Evolutionary conservation across 2,329 filamentous ascomycete genomes (phyloP), one percentile per base, ranked within the genome.

Genomic region (Hypoxylon sp.): DNA sequence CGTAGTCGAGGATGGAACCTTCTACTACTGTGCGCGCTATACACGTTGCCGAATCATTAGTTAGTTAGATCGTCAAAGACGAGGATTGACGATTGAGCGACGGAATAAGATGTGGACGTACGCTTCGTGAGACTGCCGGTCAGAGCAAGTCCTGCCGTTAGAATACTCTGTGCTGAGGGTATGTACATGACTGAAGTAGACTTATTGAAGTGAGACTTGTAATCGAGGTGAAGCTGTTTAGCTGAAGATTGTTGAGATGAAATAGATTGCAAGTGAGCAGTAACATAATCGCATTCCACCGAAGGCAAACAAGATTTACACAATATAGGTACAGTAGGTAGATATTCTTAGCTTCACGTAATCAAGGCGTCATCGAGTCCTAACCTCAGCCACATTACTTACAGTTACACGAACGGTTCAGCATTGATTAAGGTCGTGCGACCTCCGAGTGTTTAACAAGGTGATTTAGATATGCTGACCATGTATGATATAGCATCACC

Each of bases 1-100:
- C 80, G 71, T 74, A 82, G 73, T 82, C 81, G 50, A 82, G 70
- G 12, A 82, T 71, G 16, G 73, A 76, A 62, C 81, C 81, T 12
- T 76, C 71, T 23, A 73, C 29, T 30, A 80, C 61, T 11, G 72
- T 70, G 5, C 65, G 64, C 16, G 72, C 73, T 77, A 56, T 7
- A n/a, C 12, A 19, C 1, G 41, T 30, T 7, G 8, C 2, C 11
- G 21, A 12, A 8, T 41, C 11, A 39, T 58, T 45, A 63, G 53
- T 45, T 9, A 25, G 9, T 56, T n/a, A n/a, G n/a, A n/a, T n/a
- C n/a, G 19, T 8, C 2, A 41, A 27, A 11, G 23, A 21, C 3
- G 16, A 2, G 6, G 30, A n/a, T n/a, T n/a, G n/a, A n/a, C n/a
- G n/a, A 34, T 34, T 30, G 19, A 8, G n/a, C 2, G 5, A 9